phyloP scores from a whole-genome alignment of 441 rosid genomes.

The Omphalea diandra region DNA sequence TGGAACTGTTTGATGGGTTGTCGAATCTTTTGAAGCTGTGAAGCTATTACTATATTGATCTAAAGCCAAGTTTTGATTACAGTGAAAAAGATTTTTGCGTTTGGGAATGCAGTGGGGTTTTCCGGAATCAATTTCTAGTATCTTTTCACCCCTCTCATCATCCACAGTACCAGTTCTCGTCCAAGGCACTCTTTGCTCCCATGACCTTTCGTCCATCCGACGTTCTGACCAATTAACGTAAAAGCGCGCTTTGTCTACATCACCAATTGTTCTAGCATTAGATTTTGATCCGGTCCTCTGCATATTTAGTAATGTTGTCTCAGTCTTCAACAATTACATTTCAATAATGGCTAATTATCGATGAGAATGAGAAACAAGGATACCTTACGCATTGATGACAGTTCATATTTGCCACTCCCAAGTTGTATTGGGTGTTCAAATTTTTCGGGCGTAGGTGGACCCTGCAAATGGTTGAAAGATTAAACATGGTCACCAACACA shows the following conservation, averaged over 20 bases:
- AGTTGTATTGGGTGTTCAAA: slow-evolving; percentile 48
- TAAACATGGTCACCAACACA: background rate
- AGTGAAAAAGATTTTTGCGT: slow-evolving; percentile 47
- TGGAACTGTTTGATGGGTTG: slow-evolving; percentile 37
- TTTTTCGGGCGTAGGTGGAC: slow-evolving; percentile 89
- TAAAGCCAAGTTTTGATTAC: slow-evolving; percentile 33
- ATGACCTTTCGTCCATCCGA: slow-evolving; percentile 26
- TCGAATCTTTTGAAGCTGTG: slow-evolving; percentile 52
- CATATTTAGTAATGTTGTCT: slow-evolving; percentile 4
- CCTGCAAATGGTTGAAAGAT: slow-evolving; percentile 38
- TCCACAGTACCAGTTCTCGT: slow-evolving; percentile 27
- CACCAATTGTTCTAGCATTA: slow-evolving; percentile 32
- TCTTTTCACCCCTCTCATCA: slow-evolving; percentile 60
- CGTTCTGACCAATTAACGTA: slow-evolving; percentile 35
- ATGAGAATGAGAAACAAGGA: background rate
- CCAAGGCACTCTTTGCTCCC: slow-evolving; percentile 36
- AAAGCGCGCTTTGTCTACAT: slow-evolving; percentile 33
- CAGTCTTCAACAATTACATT: background rate
- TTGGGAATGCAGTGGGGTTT: slow-evolving; percentile 46
- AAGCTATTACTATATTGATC: slow-evolving; percentile 45
- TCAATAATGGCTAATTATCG: background rate
- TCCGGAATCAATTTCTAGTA: slow-evolving; percentile 62
- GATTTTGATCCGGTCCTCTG: slow-evolving; percentile 74
- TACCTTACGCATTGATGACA: slow-evolving; percentile 60
- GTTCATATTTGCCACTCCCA: slow-evolving; percentile 50